phyloP scores from a whole-genome alignment of 2,329 filamentous ascomycete genomes.

The Xylaria sp. region DNA sequence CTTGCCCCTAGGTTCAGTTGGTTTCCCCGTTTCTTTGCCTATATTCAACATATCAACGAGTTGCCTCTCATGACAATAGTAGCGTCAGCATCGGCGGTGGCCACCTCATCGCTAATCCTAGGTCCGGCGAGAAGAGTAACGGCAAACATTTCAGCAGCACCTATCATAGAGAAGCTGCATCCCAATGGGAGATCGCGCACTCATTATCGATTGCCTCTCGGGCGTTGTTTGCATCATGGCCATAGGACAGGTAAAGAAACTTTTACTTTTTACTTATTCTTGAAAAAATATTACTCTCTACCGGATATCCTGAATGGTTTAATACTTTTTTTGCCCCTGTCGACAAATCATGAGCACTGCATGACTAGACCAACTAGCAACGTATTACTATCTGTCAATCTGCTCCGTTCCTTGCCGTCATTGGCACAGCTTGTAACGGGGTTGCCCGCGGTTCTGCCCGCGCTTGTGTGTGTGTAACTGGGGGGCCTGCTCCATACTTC shows the following conservation, averaged over 20 bases:
- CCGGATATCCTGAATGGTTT: not conserved
- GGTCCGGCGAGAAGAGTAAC: conserved; percentile 22
- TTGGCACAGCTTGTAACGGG: conserved; percentile 17
- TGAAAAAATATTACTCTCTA: not conserved
- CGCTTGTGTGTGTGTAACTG: not conserved
- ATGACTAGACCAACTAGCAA: not conserved
- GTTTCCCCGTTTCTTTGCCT: not conserved
- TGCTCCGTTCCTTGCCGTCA: not conserved
- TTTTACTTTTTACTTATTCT: not conserved
- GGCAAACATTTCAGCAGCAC: not conserved
- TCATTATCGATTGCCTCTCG: not conserved
- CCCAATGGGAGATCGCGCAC: conserved; percentile 18
- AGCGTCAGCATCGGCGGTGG: conserved; percentile 17
- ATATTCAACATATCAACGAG: conserved; percentile 4
- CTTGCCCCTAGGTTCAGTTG: not conserved
- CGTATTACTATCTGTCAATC: not conserved
- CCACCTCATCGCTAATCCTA: conserved; percentile 24
- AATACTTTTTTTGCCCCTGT: not conserved
- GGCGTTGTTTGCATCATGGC: conserved; percentile 7
- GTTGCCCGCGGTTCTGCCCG: conserved; percentile 1
- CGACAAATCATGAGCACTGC: not conserved
- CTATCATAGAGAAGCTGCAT: not conserved
- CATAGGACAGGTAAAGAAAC: conserved; percentile 23
- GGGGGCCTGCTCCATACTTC: not conserved
- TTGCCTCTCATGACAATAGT: conserved; percentile 28